phyloP scores from a whole-genome alignment of 2,329 filamentous ascomycete genomes.

The Diaporthe caulivora region DNA sequence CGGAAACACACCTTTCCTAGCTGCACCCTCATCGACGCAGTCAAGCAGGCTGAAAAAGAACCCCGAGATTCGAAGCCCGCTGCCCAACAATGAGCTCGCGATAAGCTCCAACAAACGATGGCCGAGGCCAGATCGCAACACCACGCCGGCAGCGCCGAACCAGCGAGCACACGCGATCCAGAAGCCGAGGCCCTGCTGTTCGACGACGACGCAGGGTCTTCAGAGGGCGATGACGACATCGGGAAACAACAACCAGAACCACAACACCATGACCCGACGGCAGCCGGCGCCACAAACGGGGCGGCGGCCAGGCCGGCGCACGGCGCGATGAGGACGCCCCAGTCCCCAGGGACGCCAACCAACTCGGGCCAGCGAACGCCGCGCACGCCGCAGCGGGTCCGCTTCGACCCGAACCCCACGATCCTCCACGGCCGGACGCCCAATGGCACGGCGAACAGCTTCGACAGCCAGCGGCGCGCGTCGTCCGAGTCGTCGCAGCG shows the following conservation, averaged over 20 bases:
- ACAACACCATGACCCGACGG: constrained; percentile 28
- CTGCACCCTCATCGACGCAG: constrained; percentile 7
- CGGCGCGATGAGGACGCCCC: constrained; percentile 36
- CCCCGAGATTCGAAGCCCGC: background rate
- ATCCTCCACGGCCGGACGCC: constrained; percentile 45
- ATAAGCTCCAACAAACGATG: constrained; percentile 41
- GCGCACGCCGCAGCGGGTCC: constrained; percentile 76
- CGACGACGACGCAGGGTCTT: constrained; percentile 38
- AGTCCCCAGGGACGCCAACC: constrained; percentile 15
- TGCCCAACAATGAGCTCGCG: constrained; percentile 45
- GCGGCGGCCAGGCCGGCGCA: constrained; percentile 27
- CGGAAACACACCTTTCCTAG: background rate
- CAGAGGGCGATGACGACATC: constrained; percentile 37
- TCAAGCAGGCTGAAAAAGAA: constrained; percentile 18
- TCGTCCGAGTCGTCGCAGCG: constrained; percentile 35
- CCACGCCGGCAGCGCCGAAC: constrained; percentile 34
- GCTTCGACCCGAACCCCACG: constrained; percentile 73
- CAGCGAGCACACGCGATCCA: constrained; percentile 36
- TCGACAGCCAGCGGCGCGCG: constrained; percentile 32
- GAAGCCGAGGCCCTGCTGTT: constrained; percentile 46
- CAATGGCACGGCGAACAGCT: constrained; percentile 39
- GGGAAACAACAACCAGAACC: constrained; percentile 28
- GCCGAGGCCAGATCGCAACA: constrained; percentile 47
- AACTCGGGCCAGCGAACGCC: constrained; percentile 56
- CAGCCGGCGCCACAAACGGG: constrained; percentile 29